Conservation (phyloP, 2,329 filamentous ascomycete species). For the Hyphodiscus sp. region DNA sequence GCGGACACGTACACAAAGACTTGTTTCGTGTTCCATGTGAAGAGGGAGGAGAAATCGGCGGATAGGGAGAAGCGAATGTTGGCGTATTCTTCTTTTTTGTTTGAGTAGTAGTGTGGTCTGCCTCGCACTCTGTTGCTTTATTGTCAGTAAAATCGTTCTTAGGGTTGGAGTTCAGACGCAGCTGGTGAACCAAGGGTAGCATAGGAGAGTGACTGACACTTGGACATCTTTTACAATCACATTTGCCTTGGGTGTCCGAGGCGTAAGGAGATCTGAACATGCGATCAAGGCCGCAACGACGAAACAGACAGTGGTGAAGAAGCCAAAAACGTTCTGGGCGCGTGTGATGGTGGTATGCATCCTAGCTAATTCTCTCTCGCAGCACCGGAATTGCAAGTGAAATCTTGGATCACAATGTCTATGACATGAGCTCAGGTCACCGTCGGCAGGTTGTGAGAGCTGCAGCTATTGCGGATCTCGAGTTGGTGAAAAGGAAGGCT, state of each 20-base stretch:
- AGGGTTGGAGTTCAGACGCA: background rate
- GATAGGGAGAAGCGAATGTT: constrained; percentile 90
- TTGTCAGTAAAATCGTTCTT: constrained; percentile 8
- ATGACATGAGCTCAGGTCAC: background rate
- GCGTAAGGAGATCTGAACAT: constrained; percentile 64
- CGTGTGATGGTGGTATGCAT: constrained; percentile 90
- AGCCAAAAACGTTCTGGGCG: constrained; percentile 88
- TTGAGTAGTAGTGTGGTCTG: constrained; percentile 90
- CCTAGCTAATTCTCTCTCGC: constrained; percentile 1
- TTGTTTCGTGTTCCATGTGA: constrained; percentile 99
- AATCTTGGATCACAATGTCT: background rate
- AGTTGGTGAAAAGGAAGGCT: background rate
- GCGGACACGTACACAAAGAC: constrained; percentile 95
- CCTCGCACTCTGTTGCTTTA: constrained; percentile 62
- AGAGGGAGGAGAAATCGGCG: constrained; percentile 83
- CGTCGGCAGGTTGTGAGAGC: background rate
- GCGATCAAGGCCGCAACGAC: constrained; percentile 74
- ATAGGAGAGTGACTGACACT: constrained; percentile 53
- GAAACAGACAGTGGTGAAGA: constrained; percentile 93
- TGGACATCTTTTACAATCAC: constrained; percentile 71
- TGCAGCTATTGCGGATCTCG: background rate
- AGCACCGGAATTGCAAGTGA: background rate
- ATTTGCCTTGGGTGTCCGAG: constrained; percentile 59
- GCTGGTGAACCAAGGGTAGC: background rate
- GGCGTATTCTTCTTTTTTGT: constrained; percentile 92